Conservation (phyloP, 306 rosid species). For the Prunus padus region DNA sequence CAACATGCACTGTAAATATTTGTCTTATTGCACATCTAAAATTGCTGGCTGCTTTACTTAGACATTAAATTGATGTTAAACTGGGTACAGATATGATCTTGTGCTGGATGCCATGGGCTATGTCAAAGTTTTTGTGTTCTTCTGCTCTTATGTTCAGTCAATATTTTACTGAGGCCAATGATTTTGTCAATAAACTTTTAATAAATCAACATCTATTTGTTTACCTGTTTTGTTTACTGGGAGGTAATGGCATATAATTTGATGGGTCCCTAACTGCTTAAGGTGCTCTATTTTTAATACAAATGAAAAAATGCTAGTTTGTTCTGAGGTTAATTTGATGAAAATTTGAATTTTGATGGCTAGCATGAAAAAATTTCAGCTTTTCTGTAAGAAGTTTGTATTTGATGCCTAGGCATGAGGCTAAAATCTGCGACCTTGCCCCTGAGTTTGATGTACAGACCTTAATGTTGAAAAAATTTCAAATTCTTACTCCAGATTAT, state of each 20-base stretch:
- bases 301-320: neutral
- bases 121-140: neutral
- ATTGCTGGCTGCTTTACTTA: conserved; percentile 20
- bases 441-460: neutral
- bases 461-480: neutral
- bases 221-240: neutral
- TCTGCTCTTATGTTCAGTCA: neutral
- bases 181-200: neutral
- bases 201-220: neutral
- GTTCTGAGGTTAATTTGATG: neutral
- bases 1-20: conserved; percentile 68
- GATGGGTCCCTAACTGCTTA: neutral
- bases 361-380: neutral
- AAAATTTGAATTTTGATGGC: neutral
- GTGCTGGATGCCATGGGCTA: neutral
- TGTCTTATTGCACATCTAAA: conserved; percentile 12
- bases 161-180: neutral
- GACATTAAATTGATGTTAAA: conserved; percentile 9
- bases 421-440: neutral
- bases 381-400: neutral
- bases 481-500: neutral
- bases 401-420: neutral
- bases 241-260: neutral
- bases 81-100: neutral
- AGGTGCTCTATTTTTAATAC: neutral